Evolutionary conservation across 257 asterid species (phyloP), one percentile per base, ranked within the genome.

Genomic region (Nemophila menziesii): DNA sequence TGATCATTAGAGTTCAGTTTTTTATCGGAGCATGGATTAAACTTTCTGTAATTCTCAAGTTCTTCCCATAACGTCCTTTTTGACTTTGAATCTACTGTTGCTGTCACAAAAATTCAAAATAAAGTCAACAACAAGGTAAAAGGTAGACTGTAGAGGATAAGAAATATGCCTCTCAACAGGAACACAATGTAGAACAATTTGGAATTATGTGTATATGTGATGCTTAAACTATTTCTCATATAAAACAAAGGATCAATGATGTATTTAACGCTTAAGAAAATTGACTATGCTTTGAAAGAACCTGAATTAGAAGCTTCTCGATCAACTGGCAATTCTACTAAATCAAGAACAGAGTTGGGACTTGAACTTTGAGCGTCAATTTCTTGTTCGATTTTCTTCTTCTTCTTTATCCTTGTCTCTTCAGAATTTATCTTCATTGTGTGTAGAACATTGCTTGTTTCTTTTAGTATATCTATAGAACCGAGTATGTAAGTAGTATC

Each of bases 321-420:
- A 52, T 73, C 70, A 46, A 56, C 20, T 18, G 72, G 44, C 44
- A 69, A 64, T 49, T 69, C 78, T 15, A 55, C 51, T 7, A 57
- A 60, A 47, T 75, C 82, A 46, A 79, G 80, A 63, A 79, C 83
- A 11, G 82, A 83, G 56, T 58, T 70, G 0, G 92, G 94, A 57
- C 87, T 79, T 4, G 89, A 76, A 53, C 74, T 74, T 26, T 76
- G 74, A 1, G 92, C 62, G 14, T 61, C 67, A 18, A 9, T 59
- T n/a, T 63, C 79, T 2, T 51, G 43, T 63, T 56, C 70, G 5
- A 23, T 10, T n/a, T 44, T 64, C 23, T 46, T 48, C 38, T 37
- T 56, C 52, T 58, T 70, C 55, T 15, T 52, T 49, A 20, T 43
- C 23, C 20, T 18, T 36, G 44, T 49, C 34, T 39, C 27, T 24